Percentiles rank a stretch among this genome's conserved stretches.
phyloP scores from a whole-genome alignment of 2,329 filamentous ascomycete genomes.

The Fusarium begoniae region DNA sequence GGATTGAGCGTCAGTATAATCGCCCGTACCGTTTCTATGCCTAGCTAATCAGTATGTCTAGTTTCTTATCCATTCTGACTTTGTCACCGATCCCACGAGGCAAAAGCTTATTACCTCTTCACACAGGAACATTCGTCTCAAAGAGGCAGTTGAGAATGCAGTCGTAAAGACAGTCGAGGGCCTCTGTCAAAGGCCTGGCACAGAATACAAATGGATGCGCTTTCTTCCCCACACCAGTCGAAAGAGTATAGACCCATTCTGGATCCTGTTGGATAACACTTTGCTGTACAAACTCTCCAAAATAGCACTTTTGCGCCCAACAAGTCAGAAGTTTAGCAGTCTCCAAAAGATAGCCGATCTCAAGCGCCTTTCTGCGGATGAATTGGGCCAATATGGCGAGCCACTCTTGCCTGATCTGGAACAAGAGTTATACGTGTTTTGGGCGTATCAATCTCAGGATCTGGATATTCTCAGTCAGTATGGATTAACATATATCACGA shows the following conservation, averaged over 20 bases:
- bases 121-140: neutral
- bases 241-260: neutral
- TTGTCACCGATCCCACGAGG: accelerated
- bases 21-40: accelerated
- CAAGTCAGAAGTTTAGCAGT: neutral
- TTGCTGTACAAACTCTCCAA: accelerated
- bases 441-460: too few relatives aligned
- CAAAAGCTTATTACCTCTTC: accelerated
- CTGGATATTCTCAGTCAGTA: neutral
- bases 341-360: accelerated
- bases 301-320: neutral
- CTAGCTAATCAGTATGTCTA: neutral
- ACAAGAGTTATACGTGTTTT: neutral
- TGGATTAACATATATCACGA: neutral
- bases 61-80: neutral
- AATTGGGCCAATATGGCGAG: neutral
- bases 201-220: neutral
- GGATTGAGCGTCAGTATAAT: neutral
- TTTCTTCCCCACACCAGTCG: neutral
- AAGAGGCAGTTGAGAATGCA: neutral
- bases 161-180: neutral
- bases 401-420: neutral
- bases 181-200: neutral
- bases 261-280: neutral
- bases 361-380: neutral